A percentile compares a stretch with the other conserved stretches of the same genome.
Conservation (phyloP, 2,329 filamentous ascomycete genomes). For the Aquanectria penicillioides region DNA sequence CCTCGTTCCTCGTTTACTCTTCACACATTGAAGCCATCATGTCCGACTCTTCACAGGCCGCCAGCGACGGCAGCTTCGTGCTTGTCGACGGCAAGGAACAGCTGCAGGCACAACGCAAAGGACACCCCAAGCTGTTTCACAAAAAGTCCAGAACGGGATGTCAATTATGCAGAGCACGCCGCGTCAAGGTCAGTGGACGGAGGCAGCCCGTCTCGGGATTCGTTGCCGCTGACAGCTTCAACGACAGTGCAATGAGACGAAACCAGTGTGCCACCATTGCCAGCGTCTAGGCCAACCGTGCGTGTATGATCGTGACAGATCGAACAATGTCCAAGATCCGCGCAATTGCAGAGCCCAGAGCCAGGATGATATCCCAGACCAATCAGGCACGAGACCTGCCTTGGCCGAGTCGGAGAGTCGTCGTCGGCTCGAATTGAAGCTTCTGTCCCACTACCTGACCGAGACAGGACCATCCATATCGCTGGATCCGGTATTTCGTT, state of each 20-base stretch:
- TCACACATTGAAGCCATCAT: background rate
- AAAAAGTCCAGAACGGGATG: conserved; percentile 38
- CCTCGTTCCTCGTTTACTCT: background rate
- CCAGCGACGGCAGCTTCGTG: background rate
- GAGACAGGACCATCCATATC: conserved; percentile 27
- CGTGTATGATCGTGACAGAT: conserved; percentile 28
- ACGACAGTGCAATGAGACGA: conserved; percentile 34
- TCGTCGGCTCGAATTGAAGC: conserved; percentile 30
- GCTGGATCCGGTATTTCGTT: conserved; percentile 19
- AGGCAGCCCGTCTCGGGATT: too few species aligned
- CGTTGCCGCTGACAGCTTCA: background rate
- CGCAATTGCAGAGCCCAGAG: background rate
- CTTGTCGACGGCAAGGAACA: background rate
- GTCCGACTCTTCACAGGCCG: background rate
- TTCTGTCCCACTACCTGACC: conserved; percentile 32
- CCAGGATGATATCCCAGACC: background rate
- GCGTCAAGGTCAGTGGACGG: conserved; percentile 30
- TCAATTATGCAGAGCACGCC: conserved; percentile 33
- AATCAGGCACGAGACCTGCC: background rate
- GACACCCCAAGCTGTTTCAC: conserved; percentile 35
- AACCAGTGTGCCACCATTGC: conserved; percentile 35
- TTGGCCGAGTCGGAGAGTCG: conserved; percentile 28
- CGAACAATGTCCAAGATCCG: background rate
- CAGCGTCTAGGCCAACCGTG: conserved; percentile 28
- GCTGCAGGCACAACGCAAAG: background rate